Percentiles rank a stretch among this genome's conserved stretches.
Conservation (phyloP, 2,329 filamentous ascomycete genomes). For the Fusarium ramigenum region DNA sequence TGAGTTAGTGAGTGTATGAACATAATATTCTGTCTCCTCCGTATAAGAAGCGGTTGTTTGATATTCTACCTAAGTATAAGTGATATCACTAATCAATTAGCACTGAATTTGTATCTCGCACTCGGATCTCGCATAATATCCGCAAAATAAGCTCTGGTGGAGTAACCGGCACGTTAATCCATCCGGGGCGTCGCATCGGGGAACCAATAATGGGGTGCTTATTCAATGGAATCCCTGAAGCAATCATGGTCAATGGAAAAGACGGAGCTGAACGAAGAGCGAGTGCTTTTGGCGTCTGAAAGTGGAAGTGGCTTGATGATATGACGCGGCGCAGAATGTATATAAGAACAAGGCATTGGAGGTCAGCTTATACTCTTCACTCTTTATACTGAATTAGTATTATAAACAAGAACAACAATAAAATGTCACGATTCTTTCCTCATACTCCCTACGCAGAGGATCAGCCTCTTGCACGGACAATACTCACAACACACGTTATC, state of each 20-base stretch:
- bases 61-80: not conserved
- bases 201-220: conserved; percentile 36
- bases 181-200: conserved; percentile 16
- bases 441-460: conserved; percentile 70
- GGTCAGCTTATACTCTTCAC: not conserved
- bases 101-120: conserved; percentile 8
- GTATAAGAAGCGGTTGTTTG: not conserved
- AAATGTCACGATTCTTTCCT: conserved; percentile 64
- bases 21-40: not conserved
- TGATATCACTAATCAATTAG: not conserved
- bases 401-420: not conserved
- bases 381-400: not conserved
- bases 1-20: not conserved
- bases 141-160: conserved; percentile 11
- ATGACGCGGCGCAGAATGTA: conserved; percentile 19
- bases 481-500: conserved; percentile 69
- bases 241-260: conserved; percentile 1
- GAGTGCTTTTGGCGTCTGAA: conserved; percentile 4
- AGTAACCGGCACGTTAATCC: conserved; percentile 25
- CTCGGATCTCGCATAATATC: conserved; percentile 6
- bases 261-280: conserved; percentile 7
- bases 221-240: conserved; percentile 24
- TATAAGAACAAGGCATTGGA: conserved; percentile 1
- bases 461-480: conserved; percentile 62
- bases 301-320: conserved; percentile 27